phyloP scores from a whole-genome alignment of 208 protist species.

The Acanthamoeba sp. region DNA sequence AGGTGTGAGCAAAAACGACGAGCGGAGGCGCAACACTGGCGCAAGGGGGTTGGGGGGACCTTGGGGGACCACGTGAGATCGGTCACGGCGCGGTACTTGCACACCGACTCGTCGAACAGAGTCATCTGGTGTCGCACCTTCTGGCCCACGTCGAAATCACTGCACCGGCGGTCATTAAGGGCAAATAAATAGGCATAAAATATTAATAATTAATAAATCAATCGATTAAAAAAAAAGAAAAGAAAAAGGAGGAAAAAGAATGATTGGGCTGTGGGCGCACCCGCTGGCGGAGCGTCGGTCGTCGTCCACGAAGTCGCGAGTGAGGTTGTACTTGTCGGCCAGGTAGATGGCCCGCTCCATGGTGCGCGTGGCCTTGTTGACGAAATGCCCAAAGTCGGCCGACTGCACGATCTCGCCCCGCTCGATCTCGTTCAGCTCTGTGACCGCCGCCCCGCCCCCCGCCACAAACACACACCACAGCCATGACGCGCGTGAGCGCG shows the following conservation, averaged over 20 bases:
- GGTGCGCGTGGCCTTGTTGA: slow-evolving; percentile 76
- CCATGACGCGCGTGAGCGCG: too few species aligned
- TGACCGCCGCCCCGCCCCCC: background rate
- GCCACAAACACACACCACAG: background rate
- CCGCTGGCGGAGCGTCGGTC: slow-evolving; percentile 19
- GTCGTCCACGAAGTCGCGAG: slow-evolving; percentile 79
- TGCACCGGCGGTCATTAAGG: background rate
- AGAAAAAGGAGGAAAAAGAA: background rate
- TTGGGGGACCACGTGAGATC: slow-evolving; percentile 80
- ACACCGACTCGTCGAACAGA: slow-evolving; percentile 74
- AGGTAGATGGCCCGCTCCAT: slow-evolving; percentile 84
- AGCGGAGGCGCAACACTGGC: too few species aligned
- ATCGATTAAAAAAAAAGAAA: background rate
- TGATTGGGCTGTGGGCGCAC: background rate
- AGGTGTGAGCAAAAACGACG: background rate
- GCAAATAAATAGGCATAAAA: slow-evolving; percentile 44
- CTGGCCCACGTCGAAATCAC: background rate
- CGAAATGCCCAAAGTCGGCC: slow-evolving; percentile 80
- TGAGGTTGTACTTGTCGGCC: slow-evolving; percentile 82
- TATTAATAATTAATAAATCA: background rate
- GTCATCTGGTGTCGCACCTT: slow-evolving; percentile 70
- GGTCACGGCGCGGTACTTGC: slow-evolving; percentile 80
- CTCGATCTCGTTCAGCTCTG: slow-evolving; percentile 71
- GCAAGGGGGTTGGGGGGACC: background rate
- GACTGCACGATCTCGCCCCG: slow-evolving; percentile 62